Percentiles rank a stretch among this genome's conserved stretches.
Evolutionary conservation across 495 filamentous ascomycete species (phyloP).

Genomic region (Xylaria telfairii): DNA sequence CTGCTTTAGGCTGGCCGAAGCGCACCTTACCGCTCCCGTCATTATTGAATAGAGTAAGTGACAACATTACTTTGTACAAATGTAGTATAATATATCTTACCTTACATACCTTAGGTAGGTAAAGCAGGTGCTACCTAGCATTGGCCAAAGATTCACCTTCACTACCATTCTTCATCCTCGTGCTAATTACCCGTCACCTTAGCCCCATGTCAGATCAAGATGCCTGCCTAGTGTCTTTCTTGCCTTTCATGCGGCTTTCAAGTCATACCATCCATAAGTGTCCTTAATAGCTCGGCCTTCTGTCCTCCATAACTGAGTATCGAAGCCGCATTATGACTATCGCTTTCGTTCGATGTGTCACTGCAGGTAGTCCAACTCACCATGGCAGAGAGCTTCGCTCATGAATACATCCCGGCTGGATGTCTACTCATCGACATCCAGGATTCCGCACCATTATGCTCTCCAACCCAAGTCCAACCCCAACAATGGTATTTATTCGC

Average conservation of each 20-base stretch:
- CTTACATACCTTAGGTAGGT: background rate
- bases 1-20: background rate
- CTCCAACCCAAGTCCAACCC: background rate
- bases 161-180: background rate
- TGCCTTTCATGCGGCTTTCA: conserved; percentile 2
- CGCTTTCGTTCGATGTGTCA: background rate
- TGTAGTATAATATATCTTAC: background rate
- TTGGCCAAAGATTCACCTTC: background rate
- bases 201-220: background rate
- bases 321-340: background rate
- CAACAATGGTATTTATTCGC: conserved; percentile 31
- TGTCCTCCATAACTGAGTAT: background rate
- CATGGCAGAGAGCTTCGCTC: conserved; percentile 28
- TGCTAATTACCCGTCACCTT: background rate
- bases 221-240: background rate
- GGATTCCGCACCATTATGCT: background rate
- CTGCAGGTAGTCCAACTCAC: background rate
- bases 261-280: background rate
- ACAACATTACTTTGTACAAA: too few relatives aligned
- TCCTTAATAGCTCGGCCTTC: background rate
- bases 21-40: background rate
- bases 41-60: too few relatives aligned
- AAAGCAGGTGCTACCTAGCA: too few relatives aligned
- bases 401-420: conserved; percentile 45
- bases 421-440: conserved; percentile 39